Conservation (phyloP, 805 yeast genomes). For the Zygotorulaspora florentina region DNA sequence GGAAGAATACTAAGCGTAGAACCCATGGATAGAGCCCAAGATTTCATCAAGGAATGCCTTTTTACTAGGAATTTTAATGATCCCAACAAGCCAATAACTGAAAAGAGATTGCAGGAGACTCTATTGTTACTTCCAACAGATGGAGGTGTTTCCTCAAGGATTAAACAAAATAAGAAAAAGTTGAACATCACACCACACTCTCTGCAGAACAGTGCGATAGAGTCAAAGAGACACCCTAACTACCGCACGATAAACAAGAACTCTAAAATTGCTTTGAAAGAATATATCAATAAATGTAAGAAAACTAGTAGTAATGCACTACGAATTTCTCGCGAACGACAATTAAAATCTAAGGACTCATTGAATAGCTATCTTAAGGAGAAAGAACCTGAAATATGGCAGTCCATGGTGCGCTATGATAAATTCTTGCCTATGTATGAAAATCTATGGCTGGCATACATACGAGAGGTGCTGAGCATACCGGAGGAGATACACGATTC, state of each 20-base stretch:
- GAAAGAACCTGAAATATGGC: constrained; percentile 18
- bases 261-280: constrained; percentile 32
- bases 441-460: constrained; percentile 70
- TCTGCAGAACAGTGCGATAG: constrained; percentile 2
- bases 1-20: not conserved
- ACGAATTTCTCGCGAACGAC: constrained; percentile 26
- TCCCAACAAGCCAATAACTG: constrained; percentile 32
- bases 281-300: constrained; percentile 24
- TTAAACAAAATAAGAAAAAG: constrained; percentile 22
- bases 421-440: constrained; percentile 51
- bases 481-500: constrained; percentile 16
- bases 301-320: constrained; percentile 23
- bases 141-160: constrained; percentile 26
- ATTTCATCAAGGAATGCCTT: constrained; percentile 29
- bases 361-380: constrained; percentile 25
- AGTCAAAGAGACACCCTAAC: constrained; percentile 17
- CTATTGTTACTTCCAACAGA: constrained; percentile 36
- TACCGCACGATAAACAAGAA: constrained; percentile 29
- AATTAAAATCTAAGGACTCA: constrained; percentile 14
- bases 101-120: constrained; percentile 32
- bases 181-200: constrained; percentile 12
- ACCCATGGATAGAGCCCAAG: constrained; percentile 30
- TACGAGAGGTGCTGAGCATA: constrained; percentile 49
- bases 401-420: constrained; percentile 40
- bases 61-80: constrained; percentile 28